Percentiles rank a stretch among this genome's conserved stretches.
Conservation (phyloP, 2,329 filamentous ascomycete species). For the Ceratocystis cacaofunesta region DNA sequence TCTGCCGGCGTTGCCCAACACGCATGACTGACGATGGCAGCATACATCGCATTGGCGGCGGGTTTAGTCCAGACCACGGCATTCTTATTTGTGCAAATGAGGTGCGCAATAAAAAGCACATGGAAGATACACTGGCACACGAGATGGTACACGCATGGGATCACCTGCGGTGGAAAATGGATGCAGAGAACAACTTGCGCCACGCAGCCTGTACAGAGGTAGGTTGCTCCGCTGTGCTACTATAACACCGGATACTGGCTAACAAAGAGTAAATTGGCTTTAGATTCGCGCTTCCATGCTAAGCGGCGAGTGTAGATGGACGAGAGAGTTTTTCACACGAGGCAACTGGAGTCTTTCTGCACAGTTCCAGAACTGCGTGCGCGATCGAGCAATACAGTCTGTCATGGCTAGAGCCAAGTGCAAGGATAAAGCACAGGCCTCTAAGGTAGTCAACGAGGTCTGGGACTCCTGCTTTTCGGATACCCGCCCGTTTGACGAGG, state of each 20-base stretch:
- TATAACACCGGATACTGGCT: not conserved
- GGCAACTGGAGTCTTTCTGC: constrained; percentile 80
- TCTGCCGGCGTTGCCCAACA: constrained; percentile 63
- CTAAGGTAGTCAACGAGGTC: constrained; percentile 86
- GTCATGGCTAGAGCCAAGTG: constrained; percentile 65
- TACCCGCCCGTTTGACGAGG: constrained; percentile 90
- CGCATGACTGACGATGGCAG: constrained; percentile 41
- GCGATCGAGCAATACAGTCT: constrained; percentile 63
- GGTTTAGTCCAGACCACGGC: constrained; percentile 73
- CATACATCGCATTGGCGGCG: constrained; percentile 54
- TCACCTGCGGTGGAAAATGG: constrained; percentile 77
- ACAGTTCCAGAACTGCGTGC: constrained; percentile 87
- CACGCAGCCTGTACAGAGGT: constrained; percentile 94
- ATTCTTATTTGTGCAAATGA: constrained; percentile 91
- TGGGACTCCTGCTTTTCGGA: constrained; percentile 96
- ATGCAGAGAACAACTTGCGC: constrained; percentile 61
- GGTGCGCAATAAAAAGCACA: constrained; percentile 59
- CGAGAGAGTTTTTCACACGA: constrained; percentile 67
- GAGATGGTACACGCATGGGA: constrained; percentile 99
- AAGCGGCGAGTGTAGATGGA: constrained; percentile 86
- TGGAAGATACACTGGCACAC: constrained; percentile 89
- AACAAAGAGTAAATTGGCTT: constrained; percentile 14
- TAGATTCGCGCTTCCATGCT: constrained; percentile 87
- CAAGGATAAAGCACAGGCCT: constrained; percentile 73
- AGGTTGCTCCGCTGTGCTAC: constrained; percentile 19